These are phyloP conservation scores for Pleodorina starrii DNA, from an alignment of 139 green algal genomes.

Conservation along the genomic window DNA sequence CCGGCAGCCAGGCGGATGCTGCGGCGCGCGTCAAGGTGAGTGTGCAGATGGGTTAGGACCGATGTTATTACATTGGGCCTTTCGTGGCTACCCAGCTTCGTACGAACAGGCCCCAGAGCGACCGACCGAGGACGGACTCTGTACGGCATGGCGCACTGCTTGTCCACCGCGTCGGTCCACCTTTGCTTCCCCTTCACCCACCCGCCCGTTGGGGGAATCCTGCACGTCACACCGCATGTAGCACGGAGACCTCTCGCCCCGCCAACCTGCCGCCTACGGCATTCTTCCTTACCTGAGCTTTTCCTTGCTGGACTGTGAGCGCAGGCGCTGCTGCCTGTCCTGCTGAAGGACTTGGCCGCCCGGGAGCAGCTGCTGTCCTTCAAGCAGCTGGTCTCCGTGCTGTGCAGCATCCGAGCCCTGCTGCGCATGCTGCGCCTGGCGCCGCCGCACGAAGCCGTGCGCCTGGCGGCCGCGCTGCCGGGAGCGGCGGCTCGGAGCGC, in stretches of 20 bases:
- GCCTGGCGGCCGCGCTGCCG: background rate
- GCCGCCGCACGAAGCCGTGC: background rate
- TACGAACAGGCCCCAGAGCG: background rate
- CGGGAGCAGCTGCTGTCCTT: background rate
- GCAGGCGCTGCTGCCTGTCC: background rate
- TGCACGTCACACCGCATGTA: background rate
- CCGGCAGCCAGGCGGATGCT: background rate
- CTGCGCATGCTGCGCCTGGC: background rate
- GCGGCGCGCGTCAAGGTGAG: background rate
- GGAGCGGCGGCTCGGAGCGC: background rate
- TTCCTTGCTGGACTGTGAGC: too few species aligned
- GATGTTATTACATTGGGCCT: too few species aligned
- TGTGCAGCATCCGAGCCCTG: background rate
- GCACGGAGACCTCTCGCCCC: too few species aligned
- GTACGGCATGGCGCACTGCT: background rate
- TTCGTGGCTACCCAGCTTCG: too few species aligned
- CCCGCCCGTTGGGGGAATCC: background rate
- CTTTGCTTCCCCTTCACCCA: background rate
- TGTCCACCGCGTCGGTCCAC: background rate
- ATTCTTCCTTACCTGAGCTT: too few species aligned
- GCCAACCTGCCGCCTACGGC: background rate
- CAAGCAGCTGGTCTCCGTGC: background rate
- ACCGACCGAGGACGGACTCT: background rate
- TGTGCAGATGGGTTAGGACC: background rate
- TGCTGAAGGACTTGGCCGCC: background rate